These are phyloP conservation scores for Leishmania braziliensis DNA, from an alignment of 208 protist species.

Conservation along the genomic window DNA sequence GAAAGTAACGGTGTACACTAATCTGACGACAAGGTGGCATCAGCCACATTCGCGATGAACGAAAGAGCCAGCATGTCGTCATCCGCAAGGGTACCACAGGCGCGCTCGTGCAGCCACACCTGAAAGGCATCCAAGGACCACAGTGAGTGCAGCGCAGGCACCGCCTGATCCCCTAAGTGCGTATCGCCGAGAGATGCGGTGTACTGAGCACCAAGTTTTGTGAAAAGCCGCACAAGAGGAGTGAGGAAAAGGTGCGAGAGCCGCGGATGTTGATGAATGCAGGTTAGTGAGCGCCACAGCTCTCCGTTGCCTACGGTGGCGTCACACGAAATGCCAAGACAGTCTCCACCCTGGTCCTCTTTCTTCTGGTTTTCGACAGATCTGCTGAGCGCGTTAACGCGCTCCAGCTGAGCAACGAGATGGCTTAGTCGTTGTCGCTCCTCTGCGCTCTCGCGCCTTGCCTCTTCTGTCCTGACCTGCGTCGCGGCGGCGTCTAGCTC, in stretches of 20 bases:
- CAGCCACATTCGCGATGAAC: not conserved
- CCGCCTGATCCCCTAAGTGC: not conserved
- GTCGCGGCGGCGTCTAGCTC: slow-evolving; percentile 8
- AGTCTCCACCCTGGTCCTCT: no score
- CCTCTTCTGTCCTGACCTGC: slow-evolving; percentile 1
- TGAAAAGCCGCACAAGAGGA: slow-evolving; percentile 2
- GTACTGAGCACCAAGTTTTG: not conserved
- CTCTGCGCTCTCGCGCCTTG: not conserved
- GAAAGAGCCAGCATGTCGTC: not conserved
- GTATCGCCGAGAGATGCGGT: not conserved
- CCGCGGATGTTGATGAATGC: slow-evolving; percentile 3
- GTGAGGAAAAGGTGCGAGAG: not conserved
- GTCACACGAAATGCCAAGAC: not conserved
- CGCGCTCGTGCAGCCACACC: slow-evolving; percentile 7
- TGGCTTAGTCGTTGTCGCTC: not conserved
- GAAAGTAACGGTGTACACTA: not conserved
- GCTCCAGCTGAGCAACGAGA: not conserved
- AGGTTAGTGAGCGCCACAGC: not conserved
- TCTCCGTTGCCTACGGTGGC: not conserved
- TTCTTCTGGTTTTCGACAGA: not conserved
- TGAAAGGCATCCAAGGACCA: not conserved
- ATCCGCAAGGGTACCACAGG: not conserved
- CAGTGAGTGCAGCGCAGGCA: not conserved
- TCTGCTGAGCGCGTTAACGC: not conserved
- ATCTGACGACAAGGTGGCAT: not conserved